Conservation (phyloP, 2,329 filamentous ascomycete species). For the Colletotrichum orchidophilum region DNA sequence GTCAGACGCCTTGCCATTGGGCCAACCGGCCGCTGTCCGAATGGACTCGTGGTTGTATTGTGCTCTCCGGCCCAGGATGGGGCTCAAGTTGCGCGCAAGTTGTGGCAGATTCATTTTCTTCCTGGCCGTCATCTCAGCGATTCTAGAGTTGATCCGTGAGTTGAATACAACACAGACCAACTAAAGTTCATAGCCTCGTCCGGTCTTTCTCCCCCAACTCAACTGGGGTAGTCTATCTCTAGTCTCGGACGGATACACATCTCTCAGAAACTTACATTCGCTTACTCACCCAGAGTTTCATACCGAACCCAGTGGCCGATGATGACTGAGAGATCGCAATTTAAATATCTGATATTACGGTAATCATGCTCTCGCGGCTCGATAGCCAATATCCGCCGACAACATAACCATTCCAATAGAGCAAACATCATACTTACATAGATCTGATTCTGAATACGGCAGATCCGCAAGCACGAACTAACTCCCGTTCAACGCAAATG, state of each 20-base stretch:
- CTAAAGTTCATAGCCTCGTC: neutral
- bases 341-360: neutral
- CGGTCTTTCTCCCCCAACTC: neutral
- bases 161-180: neutral
- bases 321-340: neutral
- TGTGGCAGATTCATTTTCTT: neutral
- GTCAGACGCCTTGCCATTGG: slow-evolving; percentile 55
- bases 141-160: neutral
- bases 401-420: neutral
- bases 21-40: slow-evolving; percentile 38
- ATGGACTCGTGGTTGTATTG: neutral
- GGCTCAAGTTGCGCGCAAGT: neutral
- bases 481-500: no score
- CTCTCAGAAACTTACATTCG: neutral
- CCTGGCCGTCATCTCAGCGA: neutral
- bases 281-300: slow-evolving; percentile 5
- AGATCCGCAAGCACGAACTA: neutral
- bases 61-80: fast-evolving
- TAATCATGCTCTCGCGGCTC: neutral
- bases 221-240: neutral
- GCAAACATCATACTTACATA: neutral
- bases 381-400: neutral
- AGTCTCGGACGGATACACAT: neutral
- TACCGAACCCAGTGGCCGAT: neutral
- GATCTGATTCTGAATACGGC: neutral